Evolutionary conservation across 2,329 filamentous ascomycete genomes (phyloP), one percentile per base, ranked within the genome.

Genomic region (Exophiala aquamarina): DNA sequence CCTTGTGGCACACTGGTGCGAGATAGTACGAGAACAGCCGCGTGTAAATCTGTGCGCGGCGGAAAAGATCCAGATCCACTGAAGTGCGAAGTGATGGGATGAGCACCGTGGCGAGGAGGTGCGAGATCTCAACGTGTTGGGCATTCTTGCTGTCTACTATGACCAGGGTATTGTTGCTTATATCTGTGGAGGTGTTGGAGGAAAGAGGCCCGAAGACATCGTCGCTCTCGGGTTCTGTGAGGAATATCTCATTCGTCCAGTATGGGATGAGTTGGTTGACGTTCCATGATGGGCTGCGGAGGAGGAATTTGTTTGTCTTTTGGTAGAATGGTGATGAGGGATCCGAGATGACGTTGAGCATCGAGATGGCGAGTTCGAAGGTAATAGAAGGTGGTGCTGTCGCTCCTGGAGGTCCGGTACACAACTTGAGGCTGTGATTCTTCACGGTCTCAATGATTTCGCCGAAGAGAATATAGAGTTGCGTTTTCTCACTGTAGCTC

Each of bases 221-320:
- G 57, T 91, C 86, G 39, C 86, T 76, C 18, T 81, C 82, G 0
- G 89, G 87, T 51, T 83, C 78, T 42, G 82, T 81, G n/a, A 92
- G 74, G 6, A 93, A 78, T 18, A 93, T 80, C 61, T 82, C 84
- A 49, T 87, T 81, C 14, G 84, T 69, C 73, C 80, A 83, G 61
- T 81, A 79, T 1, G 73, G 73, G 1, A 78, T 73, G 4, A 84
- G 64, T 36, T 77, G 77, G 20, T 66, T 66, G 9, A 76, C 63
- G 10, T 83, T 76, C 92, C 92, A 97, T 18, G 76, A 67, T 1
- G 92, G 91, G 0, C 83, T 80, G 41, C 83, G 83, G 17, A 88
- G 88, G 28, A 97, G 78, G 65, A 91, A 96, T 4, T 77, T 75
- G 70, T 95, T 95, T 67, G 93, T 72, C 64, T 95, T 95, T 48